Conservation (phyloP, 1,284 basidiomycete genomes). For the Ustilago esculenta region DNA sequence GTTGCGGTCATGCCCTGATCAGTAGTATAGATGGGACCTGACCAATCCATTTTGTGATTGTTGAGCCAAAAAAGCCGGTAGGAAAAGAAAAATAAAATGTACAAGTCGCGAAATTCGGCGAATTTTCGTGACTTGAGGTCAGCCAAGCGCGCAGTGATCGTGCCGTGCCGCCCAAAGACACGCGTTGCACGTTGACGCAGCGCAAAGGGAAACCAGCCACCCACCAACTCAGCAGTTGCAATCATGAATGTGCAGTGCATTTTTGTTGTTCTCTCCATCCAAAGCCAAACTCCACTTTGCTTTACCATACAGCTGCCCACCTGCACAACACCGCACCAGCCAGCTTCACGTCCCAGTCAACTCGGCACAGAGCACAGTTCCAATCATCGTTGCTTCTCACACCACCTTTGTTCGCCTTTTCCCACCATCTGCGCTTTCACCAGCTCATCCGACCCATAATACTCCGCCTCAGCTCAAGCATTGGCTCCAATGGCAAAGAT, state of each 20-base stretch:
- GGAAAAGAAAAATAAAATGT: no score
- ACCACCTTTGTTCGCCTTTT: background rate
- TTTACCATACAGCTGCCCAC: background rate
- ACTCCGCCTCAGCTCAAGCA: background rate
- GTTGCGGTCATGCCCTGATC: no score
- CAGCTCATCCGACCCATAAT: background rate
- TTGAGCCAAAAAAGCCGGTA: no score
- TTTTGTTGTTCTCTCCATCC: background rate
- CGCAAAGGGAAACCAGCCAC: no score
- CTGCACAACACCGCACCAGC: constrained; percentile 3
- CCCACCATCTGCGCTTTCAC: background rate
- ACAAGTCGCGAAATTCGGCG: no score
- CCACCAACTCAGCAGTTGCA: no score
- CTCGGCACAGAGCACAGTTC: background rate
- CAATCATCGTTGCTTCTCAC: background rate
- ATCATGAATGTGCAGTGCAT: no score
- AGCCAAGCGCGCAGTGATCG: no score
- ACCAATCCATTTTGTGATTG: no score
- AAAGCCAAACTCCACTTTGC: constrained; percentile 14
- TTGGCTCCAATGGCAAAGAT: constrained; percentile 62
- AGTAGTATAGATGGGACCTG: no score
- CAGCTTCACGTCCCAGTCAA: background rate
- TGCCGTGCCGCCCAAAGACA: no score
- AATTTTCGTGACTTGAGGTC: no score
- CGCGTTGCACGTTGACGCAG: background rate